Evolutionary conservation across 1,284 basidiomycete genomes (phyloP), one percentile per base, ranked within the genome.

Genomic region (Vanrija sp.): DNA sequence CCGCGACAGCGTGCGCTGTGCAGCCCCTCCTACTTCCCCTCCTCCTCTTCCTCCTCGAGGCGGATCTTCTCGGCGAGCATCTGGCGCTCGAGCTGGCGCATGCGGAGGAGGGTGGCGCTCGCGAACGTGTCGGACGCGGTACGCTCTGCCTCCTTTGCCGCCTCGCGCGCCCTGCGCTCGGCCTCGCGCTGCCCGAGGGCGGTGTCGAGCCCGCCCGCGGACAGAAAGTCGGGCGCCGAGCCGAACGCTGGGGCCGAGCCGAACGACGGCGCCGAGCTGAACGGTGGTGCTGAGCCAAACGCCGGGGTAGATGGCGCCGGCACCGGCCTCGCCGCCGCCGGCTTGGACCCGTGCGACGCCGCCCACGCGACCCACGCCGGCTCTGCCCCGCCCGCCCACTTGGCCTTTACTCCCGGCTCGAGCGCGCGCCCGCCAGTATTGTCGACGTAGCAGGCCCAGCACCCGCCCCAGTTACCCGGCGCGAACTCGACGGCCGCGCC

Each of bases 321-420:
- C 8, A 10, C 18, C 9, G 12, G n/a, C 10, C 19, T 41, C n/a
- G 36, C 25, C 4, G 24, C 44, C 8, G 7, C n/a, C 27, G 47
- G 27, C 37, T n/a, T 23, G 24, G 14, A 16, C 20, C 18, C 41
- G 75, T 81, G 83, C 66, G 82, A 83, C 73, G 83, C 65, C 38
- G 86, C 69, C 87, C 87, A 90, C 7, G 73, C 80, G 31, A 92
- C 75, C 64, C 90, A 84, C 37, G 79, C 81, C 2, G 89, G 89
- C 61, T 89, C 87, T 48, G 81, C 81, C 6, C 85, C 85, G 9
- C 64, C 76, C 6, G 80, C 83, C 86, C 86, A 89, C 4, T 78
- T 78, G 4, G 77, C 82, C 78, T 86, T 85, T 41, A 85, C 78
- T 4, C 82, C 83, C 0, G 79, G 73, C 19, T 63, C 63, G 54